phyloP scores from a whole-genome alignment of 371 early-diverging fungal species.

The Syncephalastrum sp. region DNA sequence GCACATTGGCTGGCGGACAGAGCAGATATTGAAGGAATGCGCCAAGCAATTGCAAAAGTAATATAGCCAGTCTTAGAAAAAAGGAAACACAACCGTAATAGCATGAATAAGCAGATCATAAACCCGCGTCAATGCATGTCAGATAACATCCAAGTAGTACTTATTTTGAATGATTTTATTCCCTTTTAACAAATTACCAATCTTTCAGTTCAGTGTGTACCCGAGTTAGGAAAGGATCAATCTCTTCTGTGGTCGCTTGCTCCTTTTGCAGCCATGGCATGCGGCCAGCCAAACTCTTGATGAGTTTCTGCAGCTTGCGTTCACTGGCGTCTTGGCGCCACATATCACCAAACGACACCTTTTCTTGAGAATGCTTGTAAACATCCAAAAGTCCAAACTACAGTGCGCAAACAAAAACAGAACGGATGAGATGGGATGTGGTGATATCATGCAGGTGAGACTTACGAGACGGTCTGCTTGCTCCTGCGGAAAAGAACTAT shows the following conservation, averaged over 20 bases:
- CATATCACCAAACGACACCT: slow-evolving; percentile 60
- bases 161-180: not conserved
- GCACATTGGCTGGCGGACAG: slow-evolving; percentile 66
- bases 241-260: not conserved
- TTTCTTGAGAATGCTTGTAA: slow-evolving; percentile 58
- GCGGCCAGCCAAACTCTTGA: slow-evolving; percentile 66
- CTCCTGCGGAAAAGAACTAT: slow-evolving; percentile 42
- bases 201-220: slow-evolving; percentile 1
- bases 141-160: too few species aligned
- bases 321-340: slow-evolving; percentile 74
- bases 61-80: not conserved
- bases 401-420: not conserved
- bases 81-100: not conserved
- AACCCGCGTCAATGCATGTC: too few species aligned
- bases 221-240: slow-evolving; percentile 4
- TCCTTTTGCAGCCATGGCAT: slow-evolving; percentile 71
- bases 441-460: not conserved
- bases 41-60: slow-evolving; percentile 26
- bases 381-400: slow-evolving; percentile 58
- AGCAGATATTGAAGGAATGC: slow-evolving; percentile 66
- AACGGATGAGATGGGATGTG: not conserved
- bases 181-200: slow-evolving; percentile 3
- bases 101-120: too few species aligned
- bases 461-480: slow-evolving; percentile 57
- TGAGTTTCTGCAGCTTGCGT: slow-evolving; percentile 67